Conservation (phyloP, 495 filamentous ascomycete genomes). For the Neurospora sp. region DNA sequence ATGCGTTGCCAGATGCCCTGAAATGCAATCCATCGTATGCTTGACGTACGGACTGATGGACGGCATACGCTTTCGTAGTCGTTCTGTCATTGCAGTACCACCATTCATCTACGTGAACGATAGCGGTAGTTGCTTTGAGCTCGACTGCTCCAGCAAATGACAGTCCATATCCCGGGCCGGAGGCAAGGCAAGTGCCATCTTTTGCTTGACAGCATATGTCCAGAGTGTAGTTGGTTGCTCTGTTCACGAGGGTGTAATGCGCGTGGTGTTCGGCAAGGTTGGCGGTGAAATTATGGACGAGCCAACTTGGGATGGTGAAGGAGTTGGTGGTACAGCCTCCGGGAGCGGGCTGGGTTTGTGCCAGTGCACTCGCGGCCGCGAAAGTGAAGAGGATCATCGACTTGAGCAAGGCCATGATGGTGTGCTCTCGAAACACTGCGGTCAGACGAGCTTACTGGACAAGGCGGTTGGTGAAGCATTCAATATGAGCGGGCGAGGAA, state of each 20-base stretch:
- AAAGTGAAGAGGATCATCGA: background rate
- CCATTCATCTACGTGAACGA: conserved; percentile 7
- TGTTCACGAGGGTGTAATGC: conserved; percentile 18
- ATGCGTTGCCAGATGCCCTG: conserved; percentile 8
- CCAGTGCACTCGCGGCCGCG: background rate
- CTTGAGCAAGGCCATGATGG: background rate
- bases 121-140: background rate
- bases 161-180: background rate
- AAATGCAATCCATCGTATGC: conserved; percentile 1
- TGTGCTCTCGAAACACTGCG: background rate
- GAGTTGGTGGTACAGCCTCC: conserved; percentile 12
- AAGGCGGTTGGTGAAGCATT: background rate
- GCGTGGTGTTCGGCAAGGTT: background rate
- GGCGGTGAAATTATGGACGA: conserved; percentile 6
- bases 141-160: background rate
- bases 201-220: conserved; percentile 4
- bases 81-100: conserved; percentile 15
- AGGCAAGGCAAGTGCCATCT: conserved; percentile 1
- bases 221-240: conserved; percentile 17
- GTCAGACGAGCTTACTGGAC: background rate
- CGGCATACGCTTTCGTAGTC: conserved; percentile 1
- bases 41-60: background rate
- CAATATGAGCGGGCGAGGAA: background rate
- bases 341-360: background rate
- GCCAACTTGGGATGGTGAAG: conserved; percentile 18